These are phyloP conservation scores for Serendipita sp. DNA, from an alignment of 768 basidiomycete species.

Conservation along the genomic window DNA sequence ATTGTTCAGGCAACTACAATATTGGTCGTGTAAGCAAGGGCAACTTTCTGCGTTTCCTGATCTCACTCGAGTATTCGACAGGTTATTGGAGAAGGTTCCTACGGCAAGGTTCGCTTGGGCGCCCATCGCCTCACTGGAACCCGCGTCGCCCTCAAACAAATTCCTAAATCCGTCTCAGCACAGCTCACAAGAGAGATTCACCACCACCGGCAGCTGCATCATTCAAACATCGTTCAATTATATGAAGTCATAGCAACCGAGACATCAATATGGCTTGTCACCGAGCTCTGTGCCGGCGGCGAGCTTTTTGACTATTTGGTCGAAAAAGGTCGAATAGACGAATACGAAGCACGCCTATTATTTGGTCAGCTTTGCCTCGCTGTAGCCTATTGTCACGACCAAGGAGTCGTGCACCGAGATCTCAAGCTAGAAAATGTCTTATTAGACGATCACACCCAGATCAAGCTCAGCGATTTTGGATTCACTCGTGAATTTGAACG, in stretches of 20 bases:
- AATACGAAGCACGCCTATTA: conserved; percentile 70
- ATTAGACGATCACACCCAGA: conserved; percentile 74
- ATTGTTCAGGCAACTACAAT: conserved; percentile 1
- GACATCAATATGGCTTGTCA: conserved; percentile 88
- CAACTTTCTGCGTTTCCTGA: conserved; percentile 14
- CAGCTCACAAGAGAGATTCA: conserved; percentile 94
- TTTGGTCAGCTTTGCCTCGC: conserved; percentile 95
- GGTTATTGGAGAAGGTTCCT: conserved; percentile 46
- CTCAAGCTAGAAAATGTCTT: conserved; percentile 93
- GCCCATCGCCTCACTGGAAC: conserved; percentile 84
- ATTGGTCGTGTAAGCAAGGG: not conserved
- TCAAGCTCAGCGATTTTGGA: conserved; percentile 91
- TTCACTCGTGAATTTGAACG: conserved; percentile 86
- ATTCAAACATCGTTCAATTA: conserved; percentile 88
- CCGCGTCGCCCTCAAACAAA: conserved; percentile 94
- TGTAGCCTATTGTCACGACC: conserved; percentile 80
- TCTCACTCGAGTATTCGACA: conserved; percentile 3
- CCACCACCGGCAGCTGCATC: conserved; percentile 92
- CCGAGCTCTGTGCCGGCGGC: conserved; percentile 91
- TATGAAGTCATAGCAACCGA: conserved; percentile 98
- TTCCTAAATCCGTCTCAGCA: conserved; percentile 84
- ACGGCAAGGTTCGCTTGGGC: conserved; percentile 89
- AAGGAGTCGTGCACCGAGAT: conserved; percentile 91
- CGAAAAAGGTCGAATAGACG: conserved; percentile 77
- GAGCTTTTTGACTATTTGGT: conserved; percentile 97